phyloP scores from a whole-genome alignment of 1,284 basidiomycete genomes.

The Lignosus rhinocerotis region DNA sequence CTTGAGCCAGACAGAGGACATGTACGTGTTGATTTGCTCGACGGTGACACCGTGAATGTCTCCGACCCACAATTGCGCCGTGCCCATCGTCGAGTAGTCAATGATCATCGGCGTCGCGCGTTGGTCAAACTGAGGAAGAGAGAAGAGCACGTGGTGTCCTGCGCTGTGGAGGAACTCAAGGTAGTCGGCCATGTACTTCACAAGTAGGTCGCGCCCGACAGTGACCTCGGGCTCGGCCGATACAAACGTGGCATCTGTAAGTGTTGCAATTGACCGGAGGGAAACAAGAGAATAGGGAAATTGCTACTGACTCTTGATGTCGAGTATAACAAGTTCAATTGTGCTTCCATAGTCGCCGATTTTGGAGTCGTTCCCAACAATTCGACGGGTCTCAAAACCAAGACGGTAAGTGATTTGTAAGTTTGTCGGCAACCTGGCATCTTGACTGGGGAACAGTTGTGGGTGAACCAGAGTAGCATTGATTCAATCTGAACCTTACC shows the following conservation, averaged over 20 bases:
- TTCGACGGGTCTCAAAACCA: constrained; percentile 17
- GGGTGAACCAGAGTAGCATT: not conserved
- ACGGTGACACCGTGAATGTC: constrained; percentile 29
- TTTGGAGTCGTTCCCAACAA: constrained; percentile 24
- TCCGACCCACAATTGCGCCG: constrained; percentile 2
- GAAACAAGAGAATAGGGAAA: not conserved
- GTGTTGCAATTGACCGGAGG: too few relatives aligned
- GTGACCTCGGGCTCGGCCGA: constrained; percentile 10
- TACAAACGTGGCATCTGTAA: constrained; percentile 9
- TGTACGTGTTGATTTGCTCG: constrained; percentile 34
- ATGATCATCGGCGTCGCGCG: constrained; percentile 22
- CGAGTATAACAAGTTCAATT: constrained; percentile 28
- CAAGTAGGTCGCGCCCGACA: constrained; percentile 17
- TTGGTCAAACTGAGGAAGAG: constrained; percentile 34
- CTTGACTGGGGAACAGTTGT: not conserved
- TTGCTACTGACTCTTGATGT: constrained; percentile 12
- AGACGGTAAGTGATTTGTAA: constrained; percentile 25
- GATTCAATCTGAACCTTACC: not conserved
- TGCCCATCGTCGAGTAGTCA: constrained; percentile 28
- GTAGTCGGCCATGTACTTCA: constrained; percentile 26
- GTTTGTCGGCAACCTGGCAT: constrained; percentile 1
- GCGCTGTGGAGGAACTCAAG: constrained; percentile 30
- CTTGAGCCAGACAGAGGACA: constrained; percentile 34
- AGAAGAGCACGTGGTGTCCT: constrained; percentile 34
- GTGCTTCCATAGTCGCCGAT: constrained; percentile 25